Evolutionary conservation across 345 rosid species (phyloP).

Genomic region (Salix koriyanagi): DNA sequence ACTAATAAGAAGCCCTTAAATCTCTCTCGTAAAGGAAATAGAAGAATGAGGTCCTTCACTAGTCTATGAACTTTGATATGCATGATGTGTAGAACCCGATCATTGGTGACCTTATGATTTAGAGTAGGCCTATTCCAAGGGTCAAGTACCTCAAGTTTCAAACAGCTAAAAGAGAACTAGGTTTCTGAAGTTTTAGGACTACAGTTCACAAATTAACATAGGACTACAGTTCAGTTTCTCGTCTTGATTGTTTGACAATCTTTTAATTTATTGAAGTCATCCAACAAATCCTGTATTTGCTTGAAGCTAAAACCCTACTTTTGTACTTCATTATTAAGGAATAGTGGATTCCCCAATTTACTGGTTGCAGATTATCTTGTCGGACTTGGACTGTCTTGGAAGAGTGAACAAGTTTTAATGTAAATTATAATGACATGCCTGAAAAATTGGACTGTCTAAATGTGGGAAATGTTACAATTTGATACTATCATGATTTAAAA

Average conservation of each 20-base stretch:
- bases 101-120: background rate
- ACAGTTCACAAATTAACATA: background rate
- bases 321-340: background rate
- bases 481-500: slow-evolving; percentile 1
- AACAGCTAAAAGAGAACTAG: background rate
- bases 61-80: background rate
- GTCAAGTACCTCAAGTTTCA: background rate
- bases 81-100: background rate
- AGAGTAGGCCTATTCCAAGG: background rate
- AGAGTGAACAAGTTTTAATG: background rate
- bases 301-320: background rate
- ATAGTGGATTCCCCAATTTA: background rate
- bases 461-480: background rate
- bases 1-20: too few relatives aligned
- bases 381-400: background rate
- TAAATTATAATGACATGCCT: background rate
- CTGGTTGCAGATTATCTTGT: background rate
- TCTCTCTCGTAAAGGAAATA: background rate
- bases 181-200: background rate
- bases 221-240: background rate
- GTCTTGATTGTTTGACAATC: background rate
- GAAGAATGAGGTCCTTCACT: background rate
- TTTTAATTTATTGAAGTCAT: background rate
- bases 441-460: background rate
- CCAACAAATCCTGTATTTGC: background rate